Percentiles rank a stretch among this genome's conserved stretches.
Conservation (phyloP, 768 basidiomycete species). For the Daedaleopsis nitida region DNA sequence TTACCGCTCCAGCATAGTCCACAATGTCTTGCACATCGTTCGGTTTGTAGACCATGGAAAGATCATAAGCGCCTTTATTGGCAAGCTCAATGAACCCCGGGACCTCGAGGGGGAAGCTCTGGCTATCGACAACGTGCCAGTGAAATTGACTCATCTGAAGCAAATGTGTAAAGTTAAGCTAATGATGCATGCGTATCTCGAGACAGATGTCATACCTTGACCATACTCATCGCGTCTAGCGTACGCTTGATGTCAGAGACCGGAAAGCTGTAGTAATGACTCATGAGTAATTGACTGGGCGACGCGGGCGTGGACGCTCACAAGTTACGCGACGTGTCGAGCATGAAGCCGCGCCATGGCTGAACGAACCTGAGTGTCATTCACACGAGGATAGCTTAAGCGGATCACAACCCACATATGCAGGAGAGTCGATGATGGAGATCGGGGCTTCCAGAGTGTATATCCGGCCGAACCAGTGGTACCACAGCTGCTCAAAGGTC, state of each 20-base stretch:
- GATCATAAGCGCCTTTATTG: conserved; percentile 44
- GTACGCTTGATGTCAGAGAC: conserved; percentile 66
- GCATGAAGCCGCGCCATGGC: conserved; percentile 76
- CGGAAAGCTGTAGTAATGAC: conserved; percentile 41
- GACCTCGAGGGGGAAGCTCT: conserved; percentile 48
- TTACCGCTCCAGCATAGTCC: conserved; percentile 43
- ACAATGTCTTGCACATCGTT: conserved; percentile 41
- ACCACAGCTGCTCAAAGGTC: conserved; percentile 70
- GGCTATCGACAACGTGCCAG: conserved; percentile 49
- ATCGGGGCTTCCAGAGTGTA: conserved; percentile 61
- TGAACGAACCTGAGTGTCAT: conserved; percentile 24
- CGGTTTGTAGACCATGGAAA: conserved; percentile 34
- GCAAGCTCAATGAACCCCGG: conserved; percentile 39
- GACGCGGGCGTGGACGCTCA: background rate
- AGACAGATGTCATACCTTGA: conserved; percentile 36
- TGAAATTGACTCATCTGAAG: conserved; percentile 47
- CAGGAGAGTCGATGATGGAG: conserved; percentile 60
- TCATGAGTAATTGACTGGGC: background rate
- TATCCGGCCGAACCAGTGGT: conserved; percentile 39
- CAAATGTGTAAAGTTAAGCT: background rate
- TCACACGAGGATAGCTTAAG: background rate
- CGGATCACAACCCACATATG: conserved; percentile 49
- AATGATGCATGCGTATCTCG: background rate
- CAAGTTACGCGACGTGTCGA: conserved; percentile 78
- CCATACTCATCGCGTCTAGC: conserved; percentile 75